Conservation (phyloP, 306 rosid genomes). For the Malus sylvestris region DNA sequence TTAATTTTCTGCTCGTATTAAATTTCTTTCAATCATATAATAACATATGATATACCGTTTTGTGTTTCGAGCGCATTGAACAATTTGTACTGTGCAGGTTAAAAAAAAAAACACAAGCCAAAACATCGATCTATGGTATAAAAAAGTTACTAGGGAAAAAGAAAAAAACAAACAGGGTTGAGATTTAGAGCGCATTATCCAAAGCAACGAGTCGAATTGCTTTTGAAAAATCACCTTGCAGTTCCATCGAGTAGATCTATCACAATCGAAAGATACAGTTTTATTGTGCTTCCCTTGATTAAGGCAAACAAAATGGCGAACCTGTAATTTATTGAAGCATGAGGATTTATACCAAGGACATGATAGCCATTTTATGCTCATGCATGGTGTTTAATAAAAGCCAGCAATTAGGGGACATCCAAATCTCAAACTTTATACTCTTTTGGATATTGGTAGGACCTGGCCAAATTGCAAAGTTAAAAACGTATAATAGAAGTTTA, state of each 20-base stretch:
- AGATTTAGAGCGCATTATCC: background rate
- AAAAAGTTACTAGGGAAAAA: background rate
- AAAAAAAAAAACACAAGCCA: background rate
- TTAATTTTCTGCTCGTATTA: rapidly evolving
- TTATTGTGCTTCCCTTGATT: slow-evolving; percentile 31
- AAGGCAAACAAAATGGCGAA: slow-evolving; percentile 26
- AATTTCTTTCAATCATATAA: too few relatives aligned
- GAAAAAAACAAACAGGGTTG: background rate
- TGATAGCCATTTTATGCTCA: slow-evolving; percentile 8
- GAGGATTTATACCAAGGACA: background rate
- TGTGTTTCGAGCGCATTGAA: rapidly evolving
- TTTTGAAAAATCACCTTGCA: background rate
- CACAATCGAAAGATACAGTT: slow-evolving; percentile 6
- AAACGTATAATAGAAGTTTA: background rate
- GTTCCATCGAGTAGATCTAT: background rate
- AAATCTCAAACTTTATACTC: slow-evolving; percentile 18
- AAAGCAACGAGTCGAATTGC: slow-evolving; percentile 6
- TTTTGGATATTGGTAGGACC: slow-evolving; percentile 23
- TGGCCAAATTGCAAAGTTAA: slow-evolving; percentile 5
- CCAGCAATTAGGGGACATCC: slow-evolving; percentile 13
- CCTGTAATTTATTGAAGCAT: slow-evolving; percentile 7
- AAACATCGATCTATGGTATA: background rate
- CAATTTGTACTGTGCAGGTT: too few relatives aligned
- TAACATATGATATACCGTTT: too few relatives aligned
- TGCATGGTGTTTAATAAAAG: slow-evolving; percentile 3